phyloP scores from a whole-genome alignment of 352 stramenopile species.

The Phytophthora ramorum region DNA sequence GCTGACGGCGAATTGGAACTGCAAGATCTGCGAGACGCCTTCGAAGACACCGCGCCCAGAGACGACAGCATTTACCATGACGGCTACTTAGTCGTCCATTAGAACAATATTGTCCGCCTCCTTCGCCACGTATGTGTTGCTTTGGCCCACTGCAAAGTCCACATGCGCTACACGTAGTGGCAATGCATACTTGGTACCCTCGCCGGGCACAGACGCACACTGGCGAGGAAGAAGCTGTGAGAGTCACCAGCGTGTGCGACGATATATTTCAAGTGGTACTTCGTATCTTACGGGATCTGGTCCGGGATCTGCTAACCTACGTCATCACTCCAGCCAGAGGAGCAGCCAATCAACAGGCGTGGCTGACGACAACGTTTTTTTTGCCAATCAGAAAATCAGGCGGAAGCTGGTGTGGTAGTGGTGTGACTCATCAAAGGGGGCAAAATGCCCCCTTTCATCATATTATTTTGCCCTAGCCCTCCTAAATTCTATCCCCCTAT shows the following conservation, averaged over 20 bases:
- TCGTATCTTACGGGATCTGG: no score
- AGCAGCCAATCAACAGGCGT: no score
- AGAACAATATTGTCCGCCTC: slow-evolving; percentile 95
- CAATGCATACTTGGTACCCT: slow-evolving; percentile 94
- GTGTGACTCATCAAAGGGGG: no score
- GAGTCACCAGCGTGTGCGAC: slow-evolving; percentile 87
- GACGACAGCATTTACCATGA: slow-evolving; percentile 94
- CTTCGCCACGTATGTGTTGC: slow-evolving; percentile 93
- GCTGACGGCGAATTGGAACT: slow-evolving; percentile 97
- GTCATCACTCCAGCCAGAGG: no score
- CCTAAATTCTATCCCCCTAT: no score
- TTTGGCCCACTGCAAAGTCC: slow-evolving; percentile 93
- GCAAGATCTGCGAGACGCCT: slow-evolving; percentile 96
- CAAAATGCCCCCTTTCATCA: no score
- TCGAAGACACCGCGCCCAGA: slow-evolving; percentile 96
- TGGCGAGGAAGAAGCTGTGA: slow-evolving; percentile 35
- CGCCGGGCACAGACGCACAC: slow-evolving; percentile 92
- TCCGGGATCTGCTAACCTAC: no score
- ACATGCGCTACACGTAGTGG: slow-evolving; percentile 88
- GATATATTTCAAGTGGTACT: no score
- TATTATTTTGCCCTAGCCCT: no score
- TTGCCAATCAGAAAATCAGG: no score
- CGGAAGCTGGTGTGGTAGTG: no score
- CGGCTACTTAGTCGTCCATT: slow-evolving; percentile 95
- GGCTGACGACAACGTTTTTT: no score